Base-by-base conservation (phyloP, 208 protist species). In the Crithidia bombi region DNA sequence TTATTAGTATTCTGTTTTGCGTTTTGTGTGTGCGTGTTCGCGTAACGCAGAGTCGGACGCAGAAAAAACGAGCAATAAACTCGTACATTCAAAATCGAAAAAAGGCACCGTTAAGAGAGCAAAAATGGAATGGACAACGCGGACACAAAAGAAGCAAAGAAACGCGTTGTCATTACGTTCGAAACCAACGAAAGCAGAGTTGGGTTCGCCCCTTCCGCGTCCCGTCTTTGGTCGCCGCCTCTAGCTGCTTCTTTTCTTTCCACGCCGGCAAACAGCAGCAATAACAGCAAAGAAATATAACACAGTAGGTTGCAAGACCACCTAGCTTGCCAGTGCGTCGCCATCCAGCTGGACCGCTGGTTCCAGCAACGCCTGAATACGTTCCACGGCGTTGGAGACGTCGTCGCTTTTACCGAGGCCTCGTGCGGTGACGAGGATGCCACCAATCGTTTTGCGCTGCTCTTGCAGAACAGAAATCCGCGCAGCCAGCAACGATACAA, bases 391-490 rank as follows among this genome's bases (percentile, higher is more conserved):
- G 41, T 21, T 52, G 21, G 15, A 65, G 26, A 66, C 47, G 35
- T 61, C 61, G 6, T 73, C 51, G 23, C 50, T 69, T 33, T 79
- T 63, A 2, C 73, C 44, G 25, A 69, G 32, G 15, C 61, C 64
- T 5, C 63, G 50, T 26, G 49, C 66, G 15, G 41, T 65, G 6
- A 50, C 55, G 26, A 90, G 47, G 32, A 82, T 44, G 0, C 70
- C 75, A 1, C 72, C 81, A 32, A 87, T 63, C 11, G 38, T 69
- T 30, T 58, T 65, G 17, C 79, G 65, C 46, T 83, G 81, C 64
- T 85, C 68, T 47, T 83, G 56, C 57, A 90, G 44, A 11, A 79
- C 23, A 1, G 64, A 51, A 65, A 90, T 78, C 58, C 85, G 85
- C 5, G 81, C 78, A 3, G 78, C 78, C 21, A 85, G 50, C 19